These are phyloP conservation scores for Ambrosia artemisiifolia DNA, from an alignment of 129 eudicot species.

Conservation along the genomic window DNA sequence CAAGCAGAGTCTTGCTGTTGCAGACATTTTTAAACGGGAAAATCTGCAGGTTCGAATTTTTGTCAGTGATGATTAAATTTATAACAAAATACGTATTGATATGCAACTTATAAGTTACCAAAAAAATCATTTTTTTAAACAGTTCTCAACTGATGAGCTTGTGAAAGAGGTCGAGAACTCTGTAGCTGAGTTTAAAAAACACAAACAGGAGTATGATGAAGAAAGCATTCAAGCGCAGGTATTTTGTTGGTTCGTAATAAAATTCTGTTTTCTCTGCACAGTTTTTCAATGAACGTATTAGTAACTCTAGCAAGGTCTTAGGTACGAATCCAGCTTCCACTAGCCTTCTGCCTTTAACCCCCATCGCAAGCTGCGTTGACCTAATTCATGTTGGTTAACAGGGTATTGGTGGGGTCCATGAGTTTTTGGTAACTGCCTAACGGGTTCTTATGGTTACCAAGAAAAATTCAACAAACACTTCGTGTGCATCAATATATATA, in stretches of 20 bases:
- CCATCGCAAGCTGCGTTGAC: too few relatives aligned
- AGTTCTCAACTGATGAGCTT: conserved; percentile 75
- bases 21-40: conserved; percentile 94
- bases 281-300: too few relatives aligned
- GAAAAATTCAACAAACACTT: too few relatives aligned
- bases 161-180: conserved; percentile 85
- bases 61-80: neutral
- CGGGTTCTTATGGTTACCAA: too few relatives aligned
- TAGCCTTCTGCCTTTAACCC: too few relatives aligned
- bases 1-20: conserved; percentile 86
- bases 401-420: too few relatives aligned
- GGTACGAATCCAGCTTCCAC: too few relatives aligned
- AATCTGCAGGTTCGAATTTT: conserved; percentile 61
- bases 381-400: too few relatives aligned
- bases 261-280: neutral
- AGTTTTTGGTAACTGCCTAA: too few relatives aligned
- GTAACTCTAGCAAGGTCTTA: too few relatives aligned
- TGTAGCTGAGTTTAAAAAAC: conserved; percentile 66
- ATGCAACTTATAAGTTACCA: conserved; percentile 5
- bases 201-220: conserved; percentile 79
- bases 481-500: neutral
- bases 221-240: conserved; percentile 87
- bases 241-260: neutral
- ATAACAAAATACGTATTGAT: neutral
- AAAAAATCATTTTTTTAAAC: neutral